phyloP scores from a whole-genome alignment of 164 flowering plant genomes.

The Umbilicus rupestris region DNA sequence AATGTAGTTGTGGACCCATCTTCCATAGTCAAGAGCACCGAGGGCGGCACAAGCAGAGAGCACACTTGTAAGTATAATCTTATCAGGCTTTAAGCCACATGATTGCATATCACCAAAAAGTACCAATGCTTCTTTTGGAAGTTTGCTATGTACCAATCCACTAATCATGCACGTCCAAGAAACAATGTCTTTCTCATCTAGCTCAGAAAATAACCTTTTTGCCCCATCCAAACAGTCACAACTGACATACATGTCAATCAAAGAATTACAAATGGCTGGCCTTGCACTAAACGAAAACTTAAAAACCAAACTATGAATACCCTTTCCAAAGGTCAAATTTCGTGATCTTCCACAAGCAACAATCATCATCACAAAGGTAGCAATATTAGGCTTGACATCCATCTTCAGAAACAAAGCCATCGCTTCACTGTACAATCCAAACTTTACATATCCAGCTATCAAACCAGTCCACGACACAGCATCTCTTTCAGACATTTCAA shows the following conservation, averaged over 20 bases:
- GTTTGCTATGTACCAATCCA: constrained; percentile 35
- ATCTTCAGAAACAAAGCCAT: constrained; percentile 25
- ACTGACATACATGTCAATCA: constrained; percentile 1
- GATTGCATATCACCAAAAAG: constrained; percentile 28
- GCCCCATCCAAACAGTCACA: constrained; percentile 17
- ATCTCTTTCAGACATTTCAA: constrained; percentile 43
- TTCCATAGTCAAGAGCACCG: constrained; percentile 40
- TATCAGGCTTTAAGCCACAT: constrained; percentile 32
- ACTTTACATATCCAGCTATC: constrained; percentile 36
- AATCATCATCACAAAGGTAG: constrained; percentile 32
- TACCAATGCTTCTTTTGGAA: constrained; percentile 29
- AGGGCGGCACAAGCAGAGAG: constrained; percentile 53
- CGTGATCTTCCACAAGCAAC: constrained; percentile 34
- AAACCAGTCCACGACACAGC: constrained; percentile 49
- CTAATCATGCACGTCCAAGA: constrained; percentile 48
- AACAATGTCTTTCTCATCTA: constrained; percentile 31
- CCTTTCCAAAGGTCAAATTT: constrained; percentile 26
- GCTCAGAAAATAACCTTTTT: constrained; percentile 26
- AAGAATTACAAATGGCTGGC: constrained; percentile 16
- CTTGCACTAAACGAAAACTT: constrained; percentile 14
- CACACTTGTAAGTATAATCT: constrained; percentile 32
- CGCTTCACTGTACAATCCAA: constrained; percentile 30
- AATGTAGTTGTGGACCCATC: constrained; percentile 44
- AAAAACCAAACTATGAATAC: constrained; percentile 30
- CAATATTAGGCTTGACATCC: constrained; percentile 38